Base-by-base conservation (phyloP, 139 green algal genomes). In the Tetraselmis striata region DNA sequence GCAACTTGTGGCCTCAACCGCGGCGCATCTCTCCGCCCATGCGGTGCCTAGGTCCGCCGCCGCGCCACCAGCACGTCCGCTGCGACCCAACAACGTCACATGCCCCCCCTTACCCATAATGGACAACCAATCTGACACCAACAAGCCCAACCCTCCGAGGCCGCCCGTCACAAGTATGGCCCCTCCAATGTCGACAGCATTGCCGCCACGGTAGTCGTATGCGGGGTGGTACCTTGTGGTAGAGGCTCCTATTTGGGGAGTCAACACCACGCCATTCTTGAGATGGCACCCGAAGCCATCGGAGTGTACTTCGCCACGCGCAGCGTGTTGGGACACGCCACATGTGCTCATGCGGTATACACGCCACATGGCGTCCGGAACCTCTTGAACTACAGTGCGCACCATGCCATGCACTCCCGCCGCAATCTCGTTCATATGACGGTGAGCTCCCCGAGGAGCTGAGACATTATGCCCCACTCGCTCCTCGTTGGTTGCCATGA, bases 141-240 rank as follows among this genome's bases (percentile, higher is more conserved):
- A 82, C 2, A 77, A 83, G 1, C 93, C 93, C 0, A 97, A 86
- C 0, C 87, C 91, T 31, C 93, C 93, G n/a, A 92, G 93, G 1
- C 93, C 93, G 26, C 93, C 93, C 1, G 93, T 89, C 0, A 97
- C 83, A 0, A 93, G 5, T 18, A 93, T 86, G 0, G 26, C 78
- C 30, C 81, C 83, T 28, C 28, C 25, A 32, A 26, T 77, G 11
- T 26, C 11, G 26, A 83, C 18, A 18, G 45, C n/a, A n/a, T n/a
- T 67, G 45, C 45, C 18, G 45, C 45, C 45, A 25, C 45, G 45
- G 18, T 18, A 67, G 45, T 67, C 45, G 11, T 18, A 18, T 5
- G 18, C 18, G 5, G 45, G 45, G 45, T 67, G 11, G 18, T 67
- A 67, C 18, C 45, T 67, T 5, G 18, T 67, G 5, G 45, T 67